phyloP scores from a whole-genome alignment of 768 basidiomycete species.

The Pleurotus platypus region DNA sequence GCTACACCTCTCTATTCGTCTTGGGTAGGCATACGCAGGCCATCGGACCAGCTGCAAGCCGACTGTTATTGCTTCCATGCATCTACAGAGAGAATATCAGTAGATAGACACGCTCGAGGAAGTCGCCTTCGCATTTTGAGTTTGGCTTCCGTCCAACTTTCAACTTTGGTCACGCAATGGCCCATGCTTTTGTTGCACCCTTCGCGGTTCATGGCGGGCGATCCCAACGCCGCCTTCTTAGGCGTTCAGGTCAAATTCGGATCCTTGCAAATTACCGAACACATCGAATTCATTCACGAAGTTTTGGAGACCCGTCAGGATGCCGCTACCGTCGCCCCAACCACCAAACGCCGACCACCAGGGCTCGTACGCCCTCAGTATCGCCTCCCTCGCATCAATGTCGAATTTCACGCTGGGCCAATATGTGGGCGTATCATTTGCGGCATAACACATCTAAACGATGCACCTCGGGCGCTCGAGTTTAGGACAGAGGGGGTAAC shows the following conservation, averaged over 20 bases:
- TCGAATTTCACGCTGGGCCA: conserved; percentile 47
- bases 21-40: conserved; percentile 43
- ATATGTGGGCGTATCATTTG: conserved; percentile 51
- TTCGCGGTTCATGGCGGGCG: conserved; percentile 47
- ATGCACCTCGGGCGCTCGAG: conserved; percentile 50
- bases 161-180: conserved; percentile 55
- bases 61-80: conserved; percentile 47
- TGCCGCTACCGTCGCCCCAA: neutral
- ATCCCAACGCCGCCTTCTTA: conserved; percentile 57
- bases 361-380: neutral
- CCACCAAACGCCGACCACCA: neutral
- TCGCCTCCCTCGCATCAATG: conserved; percentile 42
- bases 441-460: conserved; percentile 29
- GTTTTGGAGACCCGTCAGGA: conserved; percentile 23
- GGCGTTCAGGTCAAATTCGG: conserved; percentile 42
- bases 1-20: conserved; percentile 41
- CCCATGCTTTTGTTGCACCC: conserved; percentile 51
- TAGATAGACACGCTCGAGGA: conserved; percentile 34
- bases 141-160: conserved; percentile 34
- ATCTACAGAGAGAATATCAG: conserved; percentile 33
- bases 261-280: conserved; percentile 48
- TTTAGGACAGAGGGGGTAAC: conserved; percentile 52
- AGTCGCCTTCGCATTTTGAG: conserved; percentile 38
- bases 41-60: conserved; percentile 33
- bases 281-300: conserved; percentile 45